A percentile compares a stretch with the other conserved stretches of the same genome.
These are phyloP conservation scores for Larix kaempferi DNA, from an alignment of 75 land plant species.

Conservation along the genomic window DNA sequence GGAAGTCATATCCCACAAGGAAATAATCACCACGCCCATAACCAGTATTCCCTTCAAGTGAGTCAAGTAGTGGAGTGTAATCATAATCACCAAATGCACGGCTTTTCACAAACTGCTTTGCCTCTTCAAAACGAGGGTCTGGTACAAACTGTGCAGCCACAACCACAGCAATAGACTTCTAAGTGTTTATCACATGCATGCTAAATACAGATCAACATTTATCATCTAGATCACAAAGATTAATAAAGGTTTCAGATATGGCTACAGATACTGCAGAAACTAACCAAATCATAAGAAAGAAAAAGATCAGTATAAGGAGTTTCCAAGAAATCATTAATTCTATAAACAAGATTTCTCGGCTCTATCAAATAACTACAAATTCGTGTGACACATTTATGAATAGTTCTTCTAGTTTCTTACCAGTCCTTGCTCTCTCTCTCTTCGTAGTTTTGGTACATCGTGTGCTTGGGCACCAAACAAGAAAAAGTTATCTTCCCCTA, in stretches of 20 bases:
- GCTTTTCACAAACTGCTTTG: slow-evolving; percentile 74
- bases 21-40: slow-evolving; percentile 98
- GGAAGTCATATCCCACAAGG: slow-evolving; percentile 95
- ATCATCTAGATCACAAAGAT: background rate
- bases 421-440: slow-evolving; percentile 85
- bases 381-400: background rate
- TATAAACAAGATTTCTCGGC: background rate
- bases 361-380: background rate
- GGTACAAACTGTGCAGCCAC: slow-evolving; percentile 69
- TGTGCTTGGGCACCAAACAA: slow-evolving; percentile 94
- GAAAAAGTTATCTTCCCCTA: slow-evolving; percentile 94
- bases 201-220: background rate
- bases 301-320: background rate
- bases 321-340: background rate
- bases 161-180: background rate
- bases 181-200: background rate
- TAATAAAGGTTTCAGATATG: background rate
- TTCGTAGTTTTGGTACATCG: slow-evolving; percentile 75
- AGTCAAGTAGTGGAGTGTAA: slow-evolving; percentile 78
- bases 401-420: slow-evolving; percentile 26
- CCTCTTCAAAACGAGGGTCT: slow-evolving; percentile 90
- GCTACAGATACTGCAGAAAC: background rate
- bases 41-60: slow-evolving; percentile 92
- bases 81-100: slow-evolving; percentile 92
- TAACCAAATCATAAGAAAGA: background rate